Base-by-base conservation (phyloP, 139 green algal genomes). In the Mesotaenium endlicherianum region DNA sequence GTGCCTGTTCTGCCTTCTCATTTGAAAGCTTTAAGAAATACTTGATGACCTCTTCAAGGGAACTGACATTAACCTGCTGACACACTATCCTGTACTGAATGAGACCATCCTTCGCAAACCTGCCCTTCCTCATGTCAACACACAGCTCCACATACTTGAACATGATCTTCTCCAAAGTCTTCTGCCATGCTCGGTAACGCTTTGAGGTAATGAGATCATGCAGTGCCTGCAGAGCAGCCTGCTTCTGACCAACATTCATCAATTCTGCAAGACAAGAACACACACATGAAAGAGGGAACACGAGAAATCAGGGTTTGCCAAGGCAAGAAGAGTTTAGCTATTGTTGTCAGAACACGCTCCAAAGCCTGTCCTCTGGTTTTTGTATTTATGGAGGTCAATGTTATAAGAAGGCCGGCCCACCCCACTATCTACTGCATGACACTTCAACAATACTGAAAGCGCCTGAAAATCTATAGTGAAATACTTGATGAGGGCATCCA, bases 61-160 rank as follows among this genome's bases (percentile, higher is more conserved):
- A 97, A 53, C 84, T 89, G 64, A 99, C 95, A 85, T 98, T 99
- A 8, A 95, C 93, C 44, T 89, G 84, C 90, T 99, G 97, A 86
- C 95, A 98, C 43, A 97, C 92, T 86, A 98, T 99, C 30, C 97
- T 90, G 89, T 98, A 99, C 91, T 98, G 95, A 81, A 98, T 97
- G 60, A 99, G 91, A 8, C 94, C 97, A 82, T 99, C 97, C 92
- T 99, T 99, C 74, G 93, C 93, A 39, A 97, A 93, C 57, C 95
- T 93, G 31, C 95, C 94, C 89, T 90, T 90, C 34, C 82, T 81
- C 74, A 92, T 87, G 41, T 92, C 86, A 1, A 92, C 83, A 82
- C 86, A 90, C 6, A 92, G 50, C 50, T 91, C 88, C 16, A 99
- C 87, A 87, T 98, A 96, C 87, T 95, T 95, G 87, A 98, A 93